phyloP scores from a whole-genome alignment of 2,329 filamentous ascomycete genomes.

The Calonectria pteridis region DNA sequence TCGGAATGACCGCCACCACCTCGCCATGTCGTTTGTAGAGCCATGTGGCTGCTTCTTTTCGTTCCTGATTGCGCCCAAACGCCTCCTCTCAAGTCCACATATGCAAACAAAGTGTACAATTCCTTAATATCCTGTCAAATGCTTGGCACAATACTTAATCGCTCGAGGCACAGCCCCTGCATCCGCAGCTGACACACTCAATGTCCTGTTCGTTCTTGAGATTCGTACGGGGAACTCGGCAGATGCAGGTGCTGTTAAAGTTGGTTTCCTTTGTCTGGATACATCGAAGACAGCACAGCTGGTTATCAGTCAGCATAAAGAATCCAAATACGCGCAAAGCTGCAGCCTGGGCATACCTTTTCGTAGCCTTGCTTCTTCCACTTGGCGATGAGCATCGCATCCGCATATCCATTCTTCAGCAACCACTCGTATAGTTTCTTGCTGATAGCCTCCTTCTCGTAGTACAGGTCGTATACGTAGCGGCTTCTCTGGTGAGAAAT shows the following conservation, averaged over 20 bases:
- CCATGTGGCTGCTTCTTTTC: slow-evolving; percentile 18
- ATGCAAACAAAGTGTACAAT: background rate
- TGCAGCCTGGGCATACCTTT: slow-evolving; percentile 72
- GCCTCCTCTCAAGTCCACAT: slow-evolving; percentile 28
- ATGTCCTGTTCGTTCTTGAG: slow-evolving; percentile 92
- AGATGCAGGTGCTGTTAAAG: slow-evolving; percentile 97
- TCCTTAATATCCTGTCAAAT: background rate
- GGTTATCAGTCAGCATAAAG: slow-evolving; percentile 39
- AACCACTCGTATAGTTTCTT: slow-evolving; percentile 95
- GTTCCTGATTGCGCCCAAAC: slow-evolving; percentile 41
- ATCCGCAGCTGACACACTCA: slow-evolving; percentile 96
- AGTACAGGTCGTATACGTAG: slow-evolving; percentile 98
- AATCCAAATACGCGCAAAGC: background rate
- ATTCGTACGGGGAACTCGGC: slow-evolving; percentile 89
- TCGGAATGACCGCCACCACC: slow-evolving; percentile 30
- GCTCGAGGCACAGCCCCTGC: slow-evolving; percentile 87
- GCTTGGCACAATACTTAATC: slow-evolving; percentile 65
- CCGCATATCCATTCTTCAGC: slow-evolving; percentile 95
- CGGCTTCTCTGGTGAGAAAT: slow-evolving; percentile 92
- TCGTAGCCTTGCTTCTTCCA: slow-evolving; percentile 99
- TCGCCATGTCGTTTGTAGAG: slow-evolving; percentile 19
- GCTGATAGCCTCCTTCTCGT: slow-evolving; percentile 95
- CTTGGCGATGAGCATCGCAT: slow-evolving; percentile 95
- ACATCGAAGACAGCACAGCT: slow-evolving; percentile 94
- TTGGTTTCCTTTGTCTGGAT: slow-evolving; percentile 99